Evolutionary conservation across 2,329 filamentous ascomycete genomes (phyloP).

Genomic region (Cercospora berteroae): DNA sequence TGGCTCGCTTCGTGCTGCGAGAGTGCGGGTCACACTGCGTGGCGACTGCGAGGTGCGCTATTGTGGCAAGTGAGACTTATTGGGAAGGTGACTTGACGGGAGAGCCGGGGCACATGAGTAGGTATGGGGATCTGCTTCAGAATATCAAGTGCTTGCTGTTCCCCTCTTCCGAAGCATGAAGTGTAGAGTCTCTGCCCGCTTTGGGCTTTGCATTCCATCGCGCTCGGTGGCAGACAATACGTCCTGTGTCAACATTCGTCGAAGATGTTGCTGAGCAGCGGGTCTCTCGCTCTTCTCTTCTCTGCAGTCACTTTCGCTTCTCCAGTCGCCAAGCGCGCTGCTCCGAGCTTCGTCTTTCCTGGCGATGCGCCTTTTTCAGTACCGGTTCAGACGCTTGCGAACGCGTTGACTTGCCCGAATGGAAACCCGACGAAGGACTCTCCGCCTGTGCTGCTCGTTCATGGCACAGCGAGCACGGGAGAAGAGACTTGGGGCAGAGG

Average conservation of each 20-base stretch:
- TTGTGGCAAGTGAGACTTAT: not conserved
- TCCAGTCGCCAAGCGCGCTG: slow-evolving; percentile 20
- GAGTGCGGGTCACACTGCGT: not conserved
- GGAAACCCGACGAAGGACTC: slow-evolving; percentile 28
- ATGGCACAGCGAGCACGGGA: slow-evolving; percentile 34
- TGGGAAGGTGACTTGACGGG: not conserved
- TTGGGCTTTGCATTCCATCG: not conserved
- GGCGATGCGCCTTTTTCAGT: slow-evolving; percentile 36
- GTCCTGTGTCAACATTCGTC: not conserved
- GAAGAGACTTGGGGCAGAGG: slow-evolving; percentile 32
- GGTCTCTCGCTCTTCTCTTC: slow-evolving; percentile 11
- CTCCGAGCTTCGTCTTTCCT: slow-evolving; percentile 26
- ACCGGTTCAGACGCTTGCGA: slow-evolving; percentile 25
- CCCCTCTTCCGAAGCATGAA: not conserved
- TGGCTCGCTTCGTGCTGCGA: not conserved
- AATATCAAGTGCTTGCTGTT: not conserved
- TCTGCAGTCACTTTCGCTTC: slow-evolving; percentile 17
- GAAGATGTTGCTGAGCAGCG: slow-evolving; percentile 18
- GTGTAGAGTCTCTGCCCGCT: not conserved
- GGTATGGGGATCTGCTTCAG: not conserved
- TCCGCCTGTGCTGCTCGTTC: slow-evolving; percentile 35
- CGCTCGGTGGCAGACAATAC: not conserved
- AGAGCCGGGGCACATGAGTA: not conserved
- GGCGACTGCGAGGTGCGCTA: not conserved
- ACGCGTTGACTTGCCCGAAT: slow-evolving; percentile 33